Evolutionary conservation across 1,139 yeast species (phyloP), one percentile per base, ranked within the genome.

Genomic region (Candida pseudoviswanathii): DNA sequence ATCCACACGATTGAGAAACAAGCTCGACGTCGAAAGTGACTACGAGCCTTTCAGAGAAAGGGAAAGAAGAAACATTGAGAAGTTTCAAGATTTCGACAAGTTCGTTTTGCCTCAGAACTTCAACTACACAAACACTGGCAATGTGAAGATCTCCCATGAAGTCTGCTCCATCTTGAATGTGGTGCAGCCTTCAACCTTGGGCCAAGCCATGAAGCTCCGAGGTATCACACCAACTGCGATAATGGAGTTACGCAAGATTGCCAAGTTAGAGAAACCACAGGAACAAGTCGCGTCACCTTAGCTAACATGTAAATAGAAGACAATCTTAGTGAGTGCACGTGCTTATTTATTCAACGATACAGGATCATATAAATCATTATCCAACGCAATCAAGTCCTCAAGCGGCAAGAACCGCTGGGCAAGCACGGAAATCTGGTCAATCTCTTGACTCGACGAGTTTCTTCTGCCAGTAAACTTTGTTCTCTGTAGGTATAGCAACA

Each of bases 181-280:
- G 4, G 82, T 90, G 10, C 87, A 89, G 54, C 99, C 99, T 0
- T 82, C 81, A 49, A 94, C 97, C 0, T 82, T 94, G 45, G 98
- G 98, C 0, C 98, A 94, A 64, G 98, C 98, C 0, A 78, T 96
- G 61, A 77, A 98, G 57, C 87, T 92, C 16, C 96, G 94, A 61
- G 98, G 99, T 0, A 85, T 94, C 1, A 94, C 98, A 0, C 97
- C 98, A 0, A 89, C 91, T 1, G 86, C 92, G 0, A 71, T 86
- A 2, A 86, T 86, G 58, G 91, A 86, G 58, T 73, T 87, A 39
- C 86, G 82, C 55, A 75, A 73, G 52, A 61, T 77, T 48, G 78
- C 75, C 3, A 68, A 63, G 33, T 33, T 42, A 16, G 39, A 8
- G 22, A 24, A 6, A 2, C 27, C 24, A 6, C n/a, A 6, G 21